Percentiles rank a stretch among this genome's conserved stretches.
These are phyloP conservation scores for Telfairia occidentalis DNA, from an alignment of 331 rosid genomes.

Conservation along the genomic window DNA sequence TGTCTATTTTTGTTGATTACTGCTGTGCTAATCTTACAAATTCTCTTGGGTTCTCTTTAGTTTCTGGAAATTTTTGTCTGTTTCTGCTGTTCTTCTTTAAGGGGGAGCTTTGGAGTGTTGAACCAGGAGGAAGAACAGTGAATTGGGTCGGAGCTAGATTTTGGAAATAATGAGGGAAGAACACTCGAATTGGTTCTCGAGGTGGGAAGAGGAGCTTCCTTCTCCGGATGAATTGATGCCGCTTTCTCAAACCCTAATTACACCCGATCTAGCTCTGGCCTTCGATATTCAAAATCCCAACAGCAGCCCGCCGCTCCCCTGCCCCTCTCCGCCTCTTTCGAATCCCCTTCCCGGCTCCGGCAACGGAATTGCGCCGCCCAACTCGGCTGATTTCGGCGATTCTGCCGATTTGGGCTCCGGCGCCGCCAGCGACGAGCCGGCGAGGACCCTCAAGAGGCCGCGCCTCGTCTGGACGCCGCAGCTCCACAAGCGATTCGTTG, in stretches of 20 bases:
- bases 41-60: neutral
- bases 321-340: conserved; percentile 17
- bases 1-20: neutral
- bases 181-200: conserved; percentile 74
- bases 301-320: conserved; percentile 16
- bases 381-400: conserved; percentile 70
- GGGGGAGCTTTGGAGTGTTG: neutral
- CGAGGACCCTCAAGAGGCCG: conserved; percentile 81
- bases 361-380: conserved; percentile 30
- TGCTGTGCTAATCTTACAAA: neutral
- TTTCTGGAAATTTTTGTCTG: neutral
- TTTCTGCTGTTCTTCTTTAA: neutral
- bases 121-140: conserved; percentile 3
- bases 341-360: conserved; percentile 29
- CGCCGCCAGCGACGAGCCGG: conserved; percentile 72
- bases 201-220: conserved; percentile 88
- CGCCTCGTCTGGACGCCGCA: conserved; percentile 98
- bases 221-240: conserved; percentile 79
- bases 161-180: conserved; percentile 64
- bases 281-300: conserved; percentile 60
- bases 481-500: conserved; percentile 89
- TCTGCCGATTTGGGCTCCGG: conserved; percentile 84
- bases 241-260: conserved; percentile 87
- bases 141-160: conserved; percentile 19
- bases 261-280: conserved; percentile 89